These are phyloP conservation scores for Gossypium trilobum DNA, from an alignment of 441 rosid genomes.

Conservation along the genomic window DNA sequence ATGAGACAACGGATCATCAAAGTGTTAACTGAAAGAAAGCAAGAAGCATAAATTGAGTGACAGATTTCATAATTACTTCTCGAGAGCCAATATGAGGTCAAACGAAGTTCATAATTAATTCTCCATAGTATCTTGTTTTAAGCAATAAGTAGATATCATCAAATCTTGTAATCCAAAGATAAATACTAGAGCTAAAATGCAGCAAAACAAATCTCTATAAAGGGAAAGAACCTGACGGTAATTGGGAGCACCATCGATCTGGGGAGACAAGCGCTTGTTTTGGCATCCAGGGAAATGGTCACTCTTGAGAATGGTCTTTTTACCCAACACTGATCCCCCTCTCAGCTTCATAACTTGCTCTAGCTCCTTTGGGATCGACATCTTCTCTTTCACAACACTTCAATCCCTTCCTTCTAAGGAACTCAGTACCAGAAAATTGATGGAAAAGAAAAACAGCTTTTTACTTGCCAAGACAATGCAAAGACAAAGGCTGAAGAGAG, in stretches of 20 bases:
- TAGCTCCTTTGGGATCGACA: conserved; percentile 79
- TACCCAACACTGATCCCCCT: conserved; percentile 93
- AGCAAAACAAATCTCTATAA: background rate
- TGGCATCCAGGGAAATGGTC: conserved; percentile 99
- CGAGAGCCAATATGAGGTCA: background rate
- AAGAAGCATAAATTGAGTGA: background rate
- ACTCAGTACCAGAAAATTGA: background rate
- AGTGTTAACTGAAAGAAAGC: background rate
- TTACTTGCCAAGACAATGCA: background rate
- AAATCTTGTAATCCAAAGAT: background rate
- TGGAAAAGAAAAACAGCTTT: background rate
- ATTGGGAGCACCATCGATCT: conserved; percentile 99
- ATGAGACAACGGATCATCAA: background rate
- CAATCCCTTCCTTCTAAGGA: background rate
- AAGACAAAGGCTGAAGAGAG: background rate
- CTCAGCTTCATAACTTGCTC: conserved; percentile 88
- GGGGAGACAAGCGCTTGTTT: conserved; percentile 80
- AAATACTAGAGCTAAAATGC: background rate
- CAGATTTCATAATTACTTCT: background rate
- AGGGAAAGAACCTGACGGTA: conserved; percentile 68
- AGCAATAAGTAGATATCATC: background rate
- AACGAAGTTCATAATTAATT: background rate
- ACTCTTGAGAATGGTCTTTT: conserved; percentile 89
- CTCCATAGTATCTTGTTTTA: background rate
- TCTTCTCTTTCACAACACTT: conserved; percentile 21